Evolutionary conservation across 805 yeast species (phyloP).

Genomic region (Saturnispora dispora): DNA sequence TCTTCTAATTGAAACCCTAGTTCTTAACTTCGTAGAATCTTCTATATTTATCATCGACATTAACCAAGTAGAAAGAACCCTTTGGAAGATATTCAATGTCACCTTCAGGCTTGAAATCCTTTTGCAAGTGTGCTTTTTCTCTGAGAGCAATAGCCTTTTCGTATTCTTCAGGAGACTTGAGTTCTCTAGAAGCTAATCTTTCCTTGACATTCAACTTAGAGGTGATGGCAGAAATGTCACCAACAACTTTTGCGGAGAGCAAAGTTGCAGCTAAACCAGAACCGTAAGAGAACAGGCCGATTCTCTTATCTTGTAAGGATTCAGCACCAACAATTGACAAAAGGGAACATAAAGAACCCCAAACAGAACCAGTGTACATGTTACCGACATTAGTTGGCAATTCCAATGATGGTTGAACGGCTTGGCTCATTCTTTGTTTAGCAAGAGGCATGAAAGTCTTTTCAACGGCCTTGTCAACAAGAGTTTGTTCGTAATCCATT

Average conservation of each 20-base stretch:
- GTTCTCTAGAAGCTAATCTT: conserved; percentile 56
- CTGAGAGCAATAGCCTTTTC: conserved; percentile 75
- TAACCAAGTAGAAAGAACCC: conserved; percentile 78
- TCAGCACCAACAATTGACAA: conserved; percentile 68
- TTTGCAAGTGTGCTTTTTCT: conserved; percentile 82
- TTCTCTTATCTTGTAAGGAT: conserved; percentile 68
- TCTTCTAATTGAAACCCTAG: conserved; percentile 21
- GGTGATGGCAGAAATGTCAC: conserved; percentile 66
- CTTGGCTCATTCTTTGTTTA: conserved; percentile 54
- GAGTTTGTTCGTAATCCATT: conserved; percentile 64
- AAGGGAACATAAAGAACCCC: conserved; percentile 77
- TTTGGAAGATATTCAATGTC: conserved; percentile 56
- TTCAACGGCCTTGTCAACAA: conserved; percentile 73
- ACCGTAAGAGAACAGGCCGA: conserved; percentile 94
- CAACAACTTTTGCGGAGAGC: conserved; percentile 69
- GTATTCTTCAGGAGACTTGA: conserved; percentile 69
- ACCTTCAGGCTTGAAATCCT: conserved; percentile 73
- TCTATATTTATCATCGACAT: conserved; percentile 81
- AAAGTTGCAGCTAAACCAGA: conserved; percentile 94
- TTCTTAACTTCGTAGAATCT: conserved; percentile 68
- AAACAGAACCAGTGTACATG: conserved; percentile 93
- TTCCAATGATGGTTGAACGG: conserved; percentile 70
- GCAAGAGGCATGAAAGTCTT: conserved; percentile 75
- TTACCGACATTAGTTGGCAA: conserved; percentile 97
- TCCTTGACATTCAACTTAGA: conserved; percentile 56